Base-by-base conservation (phyloP, 1,284 basidiomycete genomes). In the Trichosporon sp. region DNA sequence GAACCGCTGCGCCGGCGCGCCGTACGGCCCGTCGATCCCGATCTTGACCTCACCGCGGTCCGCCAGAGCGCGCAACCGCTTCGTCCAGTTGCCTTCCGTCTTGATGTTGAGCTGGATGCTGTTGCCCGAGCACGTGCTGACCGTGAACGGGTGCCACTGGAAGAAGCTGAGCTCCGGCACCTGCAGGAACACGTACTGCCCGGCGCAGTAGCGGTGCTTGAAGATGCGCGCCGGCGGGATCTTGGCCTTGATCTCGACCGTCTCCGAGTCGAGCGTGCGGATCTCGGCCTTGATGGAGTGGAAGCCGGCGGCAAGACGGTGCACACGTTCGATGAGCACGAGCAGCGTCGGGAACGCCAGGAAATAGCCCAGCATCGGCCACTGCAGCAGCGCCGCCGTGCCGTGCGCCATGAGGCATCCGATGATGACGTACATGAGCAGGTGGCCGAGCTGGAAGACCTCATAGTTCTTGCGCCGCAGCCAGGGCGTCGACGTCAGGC, bases 381-480 rank as follows among this genome's bases (percentile, higher is more conserved):
- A 72, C 65, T 77, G 76, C 6, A 76, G 65, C 6, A 76, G 64
- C n/a, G 64, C 70, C 5, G 62, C 56, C 3, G 75, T 74, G 23
- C 76, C 76, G 70, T 77, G 76, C 9, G 74, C 75, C 69, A 71
- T 69, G 27, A 76, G 70, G 3, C 74, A 68, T 11, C 67, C 76
- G 67, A 77, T 77, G 63, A 77, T 74, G 32, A 74, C 73, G 69
- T 72, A 77, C 76, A 77, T 77, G 35, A 77, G 72, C 25, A 77
- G 70, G 63, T 77, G 76, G 51, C 63, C 73, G 31, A 77, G 70
- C 35, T 77, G 76, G 64, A 77, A 77, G 0, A 72, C 51, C 67
- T 77, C 76, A 47, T 76, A 77, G 56, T 69, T 74, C 67, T 69
- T 65, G 35, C 56, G 62, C 21, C 76, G 56, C 27, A 77, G 65